phyloP scores from a whole-genome alignment of 2,329 filamentous ascomycete genomes.

The Stromatinia cepivora region DNA sequence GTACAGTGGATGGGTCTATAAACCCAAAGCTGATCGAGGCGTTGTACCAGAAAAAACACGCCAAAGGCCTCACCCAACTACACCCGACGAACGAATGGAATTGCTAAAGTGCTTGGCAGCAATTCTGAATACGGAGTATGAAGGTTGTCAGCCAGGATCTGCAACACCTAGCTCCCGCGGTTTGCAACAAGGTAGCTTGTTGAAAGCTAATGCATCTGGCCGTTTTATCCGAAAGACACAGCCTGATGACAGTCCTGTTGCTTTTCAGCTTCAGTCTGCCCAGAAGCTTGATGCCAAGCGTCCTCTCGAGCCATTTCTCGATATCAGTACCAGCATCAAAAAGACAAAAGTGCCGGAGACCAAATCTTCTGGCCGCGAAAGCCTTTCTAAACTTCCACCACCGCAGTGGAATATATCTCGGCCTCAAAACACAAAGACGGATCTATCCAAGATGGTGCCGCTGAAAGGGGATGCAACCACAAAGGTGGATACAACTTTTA shows the following conservation, averaged over 20 bases:
- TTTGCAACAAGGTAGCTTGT: background rate
- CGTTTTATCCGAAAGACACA: background rate
- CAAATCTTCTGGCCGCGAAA: background rate
- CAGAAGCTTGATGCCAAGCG: slow-evolving; percentile 13
- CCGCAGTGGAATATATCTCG: background rate
- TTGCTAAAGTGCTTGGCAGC: slow-evolving; percentile 23
- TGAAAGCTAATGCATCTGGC: background rate
- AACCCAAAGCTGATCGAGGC: slow-evolving; percentile 28
- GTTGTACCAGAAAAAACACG: slow-evolving; percentile 28
- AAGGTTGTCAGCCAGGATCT: background rate
- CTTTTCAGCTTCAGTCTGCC: background rate
- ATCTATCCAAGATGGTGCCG: background rate
- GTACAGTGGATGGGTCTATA: slow-evolving; percentile 29
- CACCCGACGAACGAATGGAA: slow-evolving; percentile 15
- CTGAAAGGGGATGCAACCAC: background rate
- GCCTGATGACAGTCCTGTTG: slow-evolving; percentile 6
- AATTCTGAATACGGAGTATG: background rate
- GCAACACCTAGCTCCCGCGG: background rate
- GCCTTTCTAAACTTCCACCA: background rate
- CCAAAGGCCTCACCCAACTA: slow-evolving; percentile 24
- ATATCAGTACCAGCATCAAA: background rate
- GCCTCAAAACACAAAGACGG: background rate
- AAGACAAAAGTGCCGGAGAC: slow-evolving; percentile 1
- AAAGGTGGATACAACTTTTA: slow-evolving; percentile 30
- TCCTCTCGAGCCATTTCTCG: slow-evolving; percentile 7